phyloP scores from a whole-genome alignment of 2,329 filamentous ascomycete genomes.

The Epicoccum sorghinum region DNA sequence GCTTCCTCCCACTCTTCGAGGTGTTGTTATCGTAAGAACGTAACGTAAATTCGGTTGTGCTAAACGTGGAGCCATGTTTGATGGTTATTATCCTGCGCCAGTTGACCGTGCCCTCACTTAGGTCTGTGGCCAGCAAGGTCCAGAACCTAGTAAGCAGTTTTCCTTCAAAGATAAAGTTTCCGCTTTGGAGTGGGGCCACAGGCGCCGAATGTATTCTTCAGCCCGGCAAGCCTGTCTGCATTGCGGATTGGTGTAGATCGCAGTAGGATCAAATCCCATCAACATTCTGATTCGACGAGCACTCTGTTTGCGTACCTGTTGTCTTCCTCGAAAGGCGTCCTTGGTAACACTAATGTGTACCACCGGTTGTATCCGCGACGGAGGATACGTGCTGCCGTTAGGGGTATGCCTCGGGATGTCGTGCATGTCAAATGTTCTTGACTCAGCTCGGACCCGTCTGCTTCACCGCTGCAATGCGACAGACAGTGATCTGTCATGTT shows the following conservation, averaged over 20 bases:
- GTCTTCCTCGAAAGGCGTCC: background rate
- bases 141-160: slow-evolving; percentile 1
- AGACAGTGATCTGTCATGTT: slow-evolving; percentile 5
- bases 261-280: background rate
- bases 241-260: background rate
- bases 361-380: background rate
- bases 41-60: background rate
- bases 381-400: background rate
- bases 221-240: background rate
- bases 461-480: slow-evolving; percentile 16
- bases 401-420: slow-evolving; percentile 2
- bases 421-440: slow-evolving; percentile 14
- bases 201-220: background rate
- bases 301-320: background rate
- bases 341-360: background rate
- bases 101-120: slow-evolving; percentile 2
- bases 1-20: no score
- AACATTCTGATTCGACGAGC: background rate
- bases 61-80: background rate
- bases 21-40: no score
- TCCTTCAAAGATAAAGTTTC: slow-evolving; percentile 4
- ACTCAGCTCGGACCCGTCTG: slow-evolving; percentile 14
- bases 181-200: slow-evolving; percentile 5
- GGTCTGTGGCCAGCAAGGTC: background rate
- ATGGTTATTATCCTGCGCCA: background rate